Conservation (phyloP, 768 basidiomycete species). For the Tulasnella sp. region DNA sequence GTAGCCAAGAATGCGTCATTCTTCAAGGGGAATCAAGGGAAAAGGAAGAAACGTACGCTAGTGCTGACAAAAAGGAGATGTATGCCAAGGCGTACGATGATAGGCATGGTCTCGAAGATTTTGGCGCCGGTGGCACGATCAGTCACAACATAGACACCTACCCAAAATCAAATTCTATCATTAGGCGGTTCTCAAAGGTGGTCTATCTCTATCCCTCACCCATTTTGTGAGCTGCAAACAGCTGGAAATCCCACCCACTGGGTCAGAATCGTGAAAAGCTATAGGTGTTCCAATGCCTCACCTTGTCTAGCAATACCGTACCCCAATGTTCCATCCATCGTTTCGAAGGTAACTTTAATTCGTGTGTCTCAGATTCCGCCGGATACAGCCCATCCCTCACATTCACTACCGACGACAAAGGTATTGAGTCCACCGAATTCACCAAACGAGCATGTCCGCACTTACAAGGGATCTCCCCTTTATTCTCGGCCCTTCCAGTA, state of each 20-base stretch:
- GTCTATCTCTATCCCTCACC: background rate
- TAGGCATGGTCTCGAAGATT: conserved; percentile 64
- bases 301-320: conserved; percentile 1
- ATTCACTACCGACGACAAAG: background rate
- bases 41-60: conserved; percentile 23
- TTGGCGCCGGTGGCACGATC: conserved; percentile 31
- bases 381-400: conserved; percentile 7
- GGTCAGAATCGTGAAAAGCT: background rate
- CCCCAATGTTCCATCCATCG: conserved; percentile 1
- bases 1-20: background rate
- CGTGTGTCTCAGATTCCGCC: background rate
- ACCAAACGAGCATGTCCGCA: background rate
- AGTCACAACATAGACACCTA: conserved; percentile 26
- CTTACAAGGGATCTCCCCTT: background rate
- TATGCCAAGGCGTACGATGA: conserved; percentile 61
- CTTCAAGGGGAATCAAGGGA: background rate
- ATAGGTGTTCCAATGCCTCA: no score
- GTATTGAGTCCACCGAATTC: background rate
- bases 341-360: background rate
- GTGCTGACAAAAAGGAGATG: conserved; percentile 53
- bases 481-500: background rate
- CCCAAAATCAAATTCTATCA: background rate
- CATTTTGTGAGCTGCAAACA: conserved; percentile 6
- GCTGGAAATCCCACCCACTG: background rate
- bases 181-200: background rate